Evolutionary conservation across 495 filamentous ascomycete genomes (phyloP).

Genomic region (Trichoderma parareesei): DNA sequence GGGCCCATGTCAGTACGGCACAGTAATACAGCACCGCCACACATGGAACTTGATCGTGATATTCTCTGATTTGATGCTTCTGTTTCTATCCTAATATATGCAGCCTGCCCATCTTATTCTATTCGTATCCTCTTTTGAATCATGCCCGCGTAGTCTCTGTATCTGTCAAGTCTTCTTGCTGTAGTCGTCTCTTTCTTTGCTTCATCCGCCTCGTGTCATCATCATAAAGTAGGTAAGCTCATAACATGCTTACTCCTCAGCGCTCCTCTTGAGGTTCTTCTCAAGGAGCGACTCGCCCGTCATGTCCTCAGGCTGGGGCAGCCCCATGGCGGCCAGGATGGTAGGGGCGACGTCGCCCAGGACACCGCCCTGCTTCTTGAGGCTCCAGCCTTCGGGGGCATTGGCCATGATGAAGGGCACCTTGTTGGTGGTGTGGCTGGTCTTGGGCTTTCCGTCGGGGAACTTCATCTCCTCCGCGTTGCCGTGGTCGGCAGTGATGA

Average conservation of each 20-base stretch:
- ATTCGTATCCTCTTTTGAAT: not conserved
- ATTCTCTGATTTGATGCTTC: not conserved
- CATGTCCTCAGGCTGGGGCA: constrained; percentile 88
- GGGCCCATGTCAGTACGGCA: too few relatives aligned
- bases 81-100: not conserved
- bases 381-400: constrained; percentile 77
- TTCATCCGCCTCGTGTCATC: not conserved
- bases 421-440: constrained; percentile 93
- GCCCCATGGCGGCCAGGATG: constrained; percentile 79
- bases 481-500: constrained; percentile 92
- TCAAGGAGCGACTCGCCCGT: constrained; percentile 73
- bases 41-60: too few relatives aligned
- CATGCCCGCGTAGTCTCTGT: not conserved
- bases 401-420: constrained; percentile 98
- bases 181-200: not conserved
- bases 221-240: too few relatives aligned
- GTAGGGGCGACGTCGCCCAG: constrained; percentile 95
- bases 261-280: constrained; percentile 37
- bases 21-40: too few relatives aligned
- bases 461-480: constrained; percentile 99
- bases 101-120: not conserved
- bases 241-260: not conserved
- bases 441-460: constrained; percentile 90
- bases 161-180: not conserved
- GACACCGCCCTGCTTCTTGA: constrained; percentile 66